Evolutionary conservation across 345 rosid species (phyloP), one percentile per base, ranked within the genome.

Genomic region (Boechera stricta): DNA sequence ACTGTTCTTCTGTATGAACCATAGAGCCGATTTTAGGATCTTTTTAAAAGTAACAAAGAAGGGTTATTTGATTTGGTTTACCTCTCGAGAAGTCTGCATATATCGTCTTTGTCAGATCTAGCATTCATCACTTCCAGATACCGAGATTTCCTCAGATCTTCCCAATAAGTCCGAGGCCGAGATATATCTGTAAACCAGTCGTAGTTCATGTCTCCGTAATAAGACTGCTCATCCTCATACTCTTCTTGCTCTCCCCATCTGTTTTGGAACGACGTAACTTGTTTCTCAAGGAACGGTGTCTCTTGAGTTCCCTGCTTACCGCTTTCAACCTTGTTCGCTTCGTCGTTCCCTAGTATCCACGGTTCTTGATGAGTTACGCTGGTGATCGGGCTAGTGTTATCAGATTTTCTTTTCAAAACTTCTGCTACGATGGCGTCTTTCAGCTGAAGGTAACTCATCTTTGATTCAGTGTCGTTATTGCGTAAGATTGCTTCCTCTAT

Each of bases 91-190:
- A 95, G 93, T 81, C 80, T 81, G 53, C 88, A 84, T 32, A 89
- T 89, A 49, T 92, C 98, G 44, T 85, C 87, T 66, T 83, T 81
- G 39, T 78, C 86, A 12, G 92, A 71, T 73, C 66, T 77, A 76
- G 79, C 59, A 65, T 52, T 83, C 60, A 89, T 88, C 80, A 88
- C 85, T 72, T 95, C 88, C 48, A 76, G 53, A 76, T 95, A 95
- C 90, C 99, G 85, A 4, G 84, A 81, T 69, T 83, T 80, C 75
- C 97, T 85, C 12, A 74, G 80, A 58, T 80, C 83, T 77, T 95
- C 99, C 99, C 99, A 95, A 31, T 86, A 88, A 69, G 91, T 87
- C 38, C 87, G 80, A 2, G 99, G 99, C 42, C 97, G 85, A 68
- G 91, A 79, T 76, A 95, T 86, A 36, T 87, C 92, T 21, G 85